These are phyloP conservation scores for Clonostachys rosea DNA, from an alignment of 2,329 filamentous ascomycete species.

Conservation along the genomic window DNA sequence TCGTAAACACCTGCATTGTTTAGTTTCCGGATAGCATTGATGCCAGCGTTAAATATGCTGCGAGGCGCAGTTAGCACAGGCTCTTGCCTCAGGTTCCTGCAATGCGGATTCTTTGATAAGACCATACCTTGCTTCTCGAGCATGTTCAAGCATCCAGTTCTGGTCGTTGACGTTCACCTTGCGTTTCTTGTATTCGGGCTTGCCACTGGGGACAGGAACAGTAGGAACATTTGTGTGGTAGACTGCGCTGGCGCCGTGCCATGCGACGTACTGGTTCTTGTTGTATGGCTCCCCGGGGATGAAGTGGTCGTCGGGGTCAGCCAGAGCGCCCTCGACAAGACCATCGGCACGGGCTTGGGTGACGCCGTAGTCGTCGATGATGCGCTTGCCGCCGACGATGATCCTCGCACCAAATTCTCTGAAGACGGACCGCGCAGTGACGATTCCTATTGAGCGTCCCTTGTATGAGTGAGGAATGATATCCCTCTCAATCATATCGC, in stretches of 20 bases:
- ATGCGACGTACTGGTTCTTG: constrained; percentile 97
- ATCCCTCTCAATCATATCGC: constrained; percentile 89
- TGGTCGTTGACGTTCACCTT: constrained; percentile 85
- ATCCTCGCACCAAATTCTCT: constrained; percentile 94
- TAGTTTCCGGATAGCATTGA: constrained; percentile 63
- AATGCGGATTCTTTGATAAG: neutral
- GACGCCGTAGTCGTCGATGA: constrained; percentile 88
- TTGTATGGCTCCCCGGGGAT: constrained; percentile 86
- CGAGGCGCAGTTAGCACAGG: neutral
- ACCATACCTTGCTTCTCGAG: constrained; percentile 76
- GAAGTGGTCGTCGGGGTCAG: constrained; percentile 81
- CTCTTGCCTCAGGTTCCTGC: neutral
- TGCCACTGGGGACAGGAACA: constrained; percentile 70
- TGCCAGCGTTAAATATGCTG: constrained; percentile 78
- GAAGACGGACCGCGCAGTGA: constrained; percentile 94
- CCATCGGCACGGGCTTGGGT: constrained; percentile 70
- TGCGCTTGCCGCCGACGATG: constrained; percentile 80
- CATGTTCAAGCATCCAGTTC: constrained; percentile 97
- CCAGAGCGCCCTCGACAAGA: constrained; percentile 81
- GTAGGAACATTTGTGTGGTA: constrained; percentile 82
- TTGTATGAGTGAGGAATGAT: constrained; percentile 99
- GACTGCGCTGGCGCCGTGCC: constrained; percentile 94
- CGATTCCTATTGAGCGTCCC: constrained; percentile 92
- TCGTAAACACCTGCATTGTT: constrained; percentile 82
- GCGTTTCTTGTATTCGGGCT: constrained; percentile 76